Evolutionary conservation across 2,329 filamentous ascomycete genomes (phyloP).

Genomic region (Pseudogymnoascus sp.): DNA sequence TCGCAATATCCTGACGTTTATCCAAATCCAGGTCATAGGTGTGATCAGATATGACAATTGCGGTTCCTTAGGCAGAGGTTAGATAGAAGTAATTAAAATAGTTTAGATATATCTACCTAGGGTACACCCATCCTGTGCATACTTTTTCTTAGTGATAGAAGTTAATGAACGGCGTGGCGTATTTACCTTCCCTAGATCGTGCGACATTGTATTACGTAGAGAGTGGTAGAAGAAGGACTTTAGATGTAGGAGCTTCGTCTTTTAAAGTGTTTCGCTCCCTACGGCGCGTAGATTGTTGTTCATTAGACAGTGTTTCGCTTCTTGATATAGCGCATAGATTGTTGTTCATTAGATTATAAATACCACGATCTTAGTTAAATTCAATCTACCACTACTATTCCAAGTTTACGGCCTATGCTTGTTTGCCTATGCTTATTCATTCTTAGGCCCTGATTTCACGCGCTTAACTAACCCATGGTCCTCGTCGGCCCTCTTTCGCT

Average conservation of each 20-base stretch:
- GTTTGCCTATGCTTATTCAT: not conserved
- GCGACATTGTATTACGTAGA: not conserved
- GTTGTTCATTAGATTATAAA: no score
- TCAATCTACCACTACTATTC: not conserved
- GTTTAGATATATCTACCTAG: not conserved
- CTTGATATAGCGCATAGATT: no score
- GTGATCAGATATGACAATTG: not conserved
- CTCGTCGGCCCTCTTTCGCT: not conserved
- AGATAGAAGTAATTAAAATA: not conserved
- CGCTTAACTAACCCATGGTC: not conserved
- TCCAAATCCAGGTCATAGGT: not conserved
- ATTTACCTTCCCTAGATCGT: not conserved
- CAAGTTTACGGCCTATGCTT: not conserved
- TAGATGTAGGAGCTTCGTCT: not conserved
- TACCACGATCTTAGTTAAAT: not conserved
- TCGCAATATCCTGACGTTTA: not conserved
- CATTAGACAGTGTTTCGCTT: no score
- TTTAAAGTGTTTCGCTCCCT: not conserved
- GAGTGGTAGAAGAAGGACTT: no score
- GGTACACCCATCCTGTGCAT: not conserved
- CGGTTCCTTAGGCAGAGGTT: not conserved
- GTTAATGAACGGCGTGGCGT: not conserved
- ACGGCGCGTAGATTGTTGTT: not conserved
- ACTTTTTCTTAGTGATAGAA: not conserved
- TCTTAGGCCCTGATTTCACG: not conserved